phyloP scores from a whole-genome alignment of 179 eudicot genomes.

The Amaranthus tricolor region DNA sequence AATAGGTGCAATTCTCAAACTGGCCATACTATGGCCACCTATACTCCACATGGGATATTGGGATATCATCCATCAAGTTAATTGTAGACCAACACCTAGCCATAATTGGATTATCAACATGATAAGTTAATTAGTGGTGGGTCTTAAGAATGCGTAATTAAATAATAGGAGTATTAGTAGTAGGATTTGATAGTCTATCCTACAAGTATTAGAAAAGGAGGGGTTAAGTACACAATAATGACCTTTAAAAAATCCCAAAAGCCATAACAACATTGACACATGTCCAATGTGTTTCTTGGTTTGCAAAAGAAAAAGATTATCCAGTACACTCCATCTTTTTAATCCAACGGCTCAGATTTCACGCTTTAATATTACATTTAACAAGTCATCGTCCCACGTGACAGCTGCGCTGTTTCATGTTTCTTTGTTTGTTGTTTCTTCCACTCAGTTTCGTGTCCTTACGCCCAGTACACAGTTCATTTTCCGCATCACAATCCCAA shows the following conservation, averaged over 20 bases:
- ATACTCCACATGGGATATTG: no score
- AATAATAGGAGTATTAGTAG: background rate
- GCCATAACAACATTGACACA: conserved; percentile 12
- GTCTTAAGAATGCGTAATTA: no score
- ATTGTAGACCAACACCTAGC: no score
- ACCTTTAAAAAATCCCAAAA: conserved; percentile 23
- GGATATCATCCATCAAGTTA: no score
- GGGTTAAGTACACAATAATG: conserved; percentile 13
- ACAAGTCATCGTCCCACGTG: conserved; percentile 29
- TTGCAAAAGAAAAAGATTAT: background rate
- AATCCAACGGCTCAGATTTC: conserved; percentile 16
- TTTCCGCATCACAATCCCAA: conserved; percentile 29
- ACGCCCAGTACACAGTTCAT: conserved; percentile 15
- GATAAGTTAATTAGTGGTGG: no score
- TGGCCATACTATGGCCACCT: no score
- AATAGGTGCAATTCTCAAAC: no score
- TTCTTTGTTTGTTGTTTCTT: background rate
- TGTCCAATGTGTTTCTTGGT: conserved; percentile 4
- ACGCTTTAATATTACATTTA: conserved; percentile 2
- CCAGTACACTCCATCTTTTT: background rate
- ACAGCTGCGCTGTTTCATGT: background rate
- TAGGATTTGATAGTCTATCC: background rate
- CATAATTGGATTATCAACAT: no score
- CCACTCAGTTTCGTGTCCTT: conserved; percentile 14
- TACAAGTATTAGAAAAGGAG: background rate